A percentile compares a stretch with the other conserved stretches of the same genome.
These are phyloP conservation scores for Sordariomycetes sp. DNA, from an alignment of 2,329 filamentous ascomycete genomes.

Conservation along the genomic window DNA sequence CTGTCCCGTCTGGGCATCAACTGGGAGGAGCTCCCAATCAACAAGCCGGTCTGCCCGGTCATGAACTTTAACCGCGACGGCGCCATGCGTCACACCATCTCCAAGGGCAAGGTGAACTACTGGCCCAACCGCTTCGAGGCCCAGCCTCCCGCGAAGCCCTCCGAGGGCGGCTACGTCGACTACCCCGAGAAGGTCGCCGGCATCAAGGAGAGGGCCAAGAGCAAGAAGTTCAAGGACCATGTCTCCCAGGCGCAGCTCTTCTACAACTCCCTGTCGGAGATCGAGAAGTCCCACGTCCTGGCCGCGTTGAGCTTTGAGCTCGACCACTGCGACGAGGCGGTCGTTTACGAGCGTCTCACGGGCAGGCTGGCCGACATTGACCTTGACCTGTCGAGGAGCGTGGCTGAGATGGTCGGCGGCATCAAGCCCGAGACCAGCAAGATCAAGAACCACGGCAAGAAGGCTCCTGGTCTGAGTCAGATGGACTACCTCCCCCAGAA, in stretches of 20 bases:
- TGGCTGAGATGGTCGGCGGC: conserved; percentile 63
- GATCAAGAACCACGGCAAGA: conserved; percentile 56
- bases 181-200: conserved; percentile 54
- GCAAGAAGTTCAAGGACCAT: conserved; percentile 70
- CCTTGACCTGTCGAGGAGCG: conserved; percentile 55
- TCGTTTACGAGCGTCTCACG: conserved; percentile 65
- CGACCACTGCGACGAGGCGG: conserved; percentile 71
- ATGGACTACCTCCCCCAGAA: conserved; percentile 53
- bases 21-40: conserved; percentile 34
- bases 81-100: conserved; percentile 62
- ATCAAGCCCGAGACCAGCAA: conserved; percentile 42
- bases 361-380: conserved; percentile 65
- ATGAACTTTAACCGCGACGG: conserved; percentile 74
- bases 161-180: conserved; percentile 61
- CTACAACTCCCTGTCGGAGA: conserved; percentile 60
- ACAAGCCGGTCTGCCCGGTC: conserved; percentile 59
- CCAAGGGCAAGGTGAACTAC: conserved; percentile 57
- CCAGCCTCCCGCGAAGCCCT: conserved; percentile 58
- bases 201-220: conserved; percentile 60
- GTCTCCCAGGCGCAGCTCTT: conserved; percentile 73
- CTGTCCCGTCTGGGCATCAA: conserved; percentile 53
- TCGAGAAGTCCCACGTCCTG: conserved; percentile 63
- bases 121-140: conserved; percentile 51
- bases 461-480: conserved; percentile 59
- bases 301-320: conserved; percentile 70